Evolutionary conservation across 2,329 filamentous ascomycete genomes (phyloP), one percentile per base, ranked within the genome.

Genomic region (Cordyceps pruinosa): DNA sequence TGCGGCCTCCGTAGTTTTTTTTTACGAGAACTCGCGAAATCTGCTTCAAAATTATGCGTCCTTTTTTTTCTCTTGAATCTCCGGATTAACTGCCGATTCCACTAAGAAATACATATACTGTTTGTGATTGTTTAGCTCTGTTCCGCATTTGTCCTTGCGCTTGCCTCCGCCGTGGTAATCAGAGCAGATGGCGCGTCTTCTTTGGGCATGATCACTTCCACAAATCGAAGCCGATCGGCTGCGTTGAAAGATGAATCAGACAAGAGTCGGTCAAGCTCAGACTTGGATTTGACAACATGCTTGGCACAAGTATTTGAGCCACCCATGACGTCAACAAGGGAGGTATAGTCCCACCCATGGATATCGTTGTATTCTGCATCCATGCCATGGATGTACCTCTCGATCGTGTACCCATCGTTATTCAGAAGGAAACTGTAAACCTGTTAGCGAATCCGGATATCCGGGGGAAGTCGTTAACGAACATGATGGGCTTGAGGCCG

Each of bases 401-500:
- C 91, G 69, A 95, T 94, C 10, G 90, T 94, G 73, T 89, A 96
- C 12, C 91, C 91, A 41, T 92, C 84, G 69, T 95, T 95, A 78
- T 88, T 90, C 63, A 96, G 87, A 61, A 94, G 79, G 69, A 96
- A 93, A 61, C 53, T 55, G 15, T 32, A 25, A 34, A 19, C 4
- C 10, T 15, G 53, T 56, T 49, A 56, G 35, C 35, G 25, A 56
- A n/a, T 21, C 12, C 26, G 19, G 0, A 12, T 12, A 12, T 5
- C 26, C 8, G 25, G 35, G 19, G 7, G 35, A n/a, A 51, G 3
- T 6, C 52, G n/a, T 15, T n/a, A 5, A 74, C 83, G 76, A 73
- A 87, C 80, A 96, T 85, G 66, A 91, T 93, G 21, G 89, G 83
- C 60, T 86, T 85, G 58, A 96, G 75, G 25, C 81, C 78, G 59